Evolutionary conservation across 306 rosid species (phyloP).

Genomic region (Cucumis cinereus): DNA sequence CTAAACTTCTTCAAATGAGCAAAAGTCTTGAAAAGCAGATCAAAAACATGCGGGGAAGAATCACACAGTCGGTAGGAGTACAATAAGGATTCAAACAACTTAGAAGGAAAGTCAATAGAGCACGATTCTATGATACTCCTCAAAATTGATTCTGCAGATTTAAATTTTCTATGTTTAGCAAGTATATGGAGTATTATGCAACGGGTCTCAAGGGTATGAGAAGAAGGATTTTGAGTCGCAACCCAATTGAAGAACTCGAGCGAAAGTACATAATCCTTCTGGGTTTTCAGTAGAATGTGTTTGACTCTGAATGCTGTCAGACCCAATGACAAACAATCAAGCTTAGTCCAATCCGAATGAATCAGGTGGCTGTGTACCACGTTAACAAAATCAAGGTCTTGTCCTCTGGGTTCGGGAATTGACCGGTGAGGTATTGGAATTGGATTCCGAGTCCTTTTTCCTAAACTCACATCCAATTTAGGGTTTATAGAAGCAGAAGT

Average conservation of each 20-base stretch:
- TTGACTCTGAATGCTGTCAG: constrained; percentile 51
- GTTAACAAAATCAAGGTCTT: constrained; percentile 68
- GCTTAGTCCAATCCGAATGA: constrained; percentile 67
- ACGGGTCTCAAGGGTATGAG: constrained; percentile 42
- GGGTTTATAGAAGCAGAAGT: constrained; percentile 12
- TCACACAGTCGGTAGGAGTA: constrained; percentile 41
- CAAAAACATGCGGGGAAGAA: constrained; percentile 63
- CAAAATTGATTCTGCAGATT: constrained; percentile 36
- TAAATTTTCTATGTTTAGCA: constrained; percentile 49
- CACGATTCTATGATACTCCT: constrained; percentile 21
- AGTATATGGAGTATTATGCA: constrained; percentile 58
- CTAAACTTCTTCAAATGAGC: constrained; percentile 57
- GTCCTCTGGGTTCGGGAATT: constrained; percentile 51
- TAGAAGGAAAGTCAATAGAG: constrained; percentile 26
- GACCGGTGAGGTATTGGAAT: constrained; percentile 59
- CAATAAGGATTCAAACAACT: constrained; percentile 44
- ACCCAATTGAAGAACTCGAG: constrained; percentile 69
- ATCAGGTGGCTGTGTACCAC: constrained; percentile 59
- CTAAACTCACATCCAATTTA: constrained; percentile 3
- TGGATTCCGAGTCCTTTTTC: constrained; percentile 15
- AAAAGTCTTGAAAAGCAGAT: constrained; percentile 61
- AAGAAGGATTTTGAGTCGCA: constrained; percentile 28
- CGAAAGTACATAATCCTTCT: constrained; percentile 54
- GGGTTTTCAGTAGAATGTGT: constrained; percentile 43
- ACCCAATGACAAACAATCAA: constrained; percentile 28